Percentiles rank a stretch among this genome's conserved stretches.
Evolutionary conservation across 2,329 filamentous ascomycete genomes (phyloP).

Genomic region (Sphaerostilbella broomeana): DNA sequence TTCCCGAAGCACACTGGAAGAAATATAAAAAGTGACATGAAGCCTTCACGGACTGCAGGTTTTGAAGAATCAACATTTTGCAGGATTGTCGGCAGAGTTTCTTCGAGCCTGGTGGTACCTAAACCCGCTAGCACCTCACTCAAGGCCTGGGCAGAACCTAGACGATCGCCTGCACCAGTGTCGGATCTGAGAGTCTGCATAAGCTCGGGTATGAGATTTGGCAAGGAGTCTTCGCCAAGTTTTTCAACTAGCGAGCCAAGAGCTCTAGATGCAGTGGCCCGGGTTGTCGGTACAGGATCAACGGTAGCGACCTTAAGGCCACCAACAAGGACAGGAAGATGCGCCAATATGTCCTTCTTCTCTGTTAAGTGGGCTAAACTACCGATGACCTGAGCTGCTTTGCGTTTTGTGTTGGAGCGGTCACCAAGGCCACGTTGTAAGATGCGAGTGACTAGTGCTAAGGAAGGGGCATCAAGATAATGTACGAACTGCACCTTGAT

Average conservation of each 20-base stretch:
- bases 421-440: slow-evolving; percentile 87
- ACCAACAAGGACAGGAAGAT: slow-evolving; percentile 86
- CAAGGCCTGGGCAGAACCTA: slow-evolving; percentile 93
- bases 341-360: slow-evolving; percentile 83
- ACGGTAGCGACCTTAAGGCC: slow-evolving; percentile 85
- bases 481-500: slow-evolving; percentile 99
- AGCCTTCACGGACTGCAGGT: slow-evolving; percentile 86
- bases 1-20: slow-evolving; percentile 98
- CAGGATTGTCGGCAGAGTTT: slow-evolving; percentile 90
- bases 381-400: slow-evolving; percentile 94
- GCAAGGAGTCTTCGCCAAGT: slow-evolving; percentile 90
- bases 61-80: slow-evolving; percentile 94
- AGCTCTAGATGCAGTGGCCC: slow-evolving; percentile 92
- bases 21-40: slow-evolving; percentile 99
- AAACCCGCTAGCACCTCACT: slow-evolving; percentile 93
- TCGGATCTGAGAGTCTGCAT: slow-evolving; percentile 98
- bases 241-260: slow-evolving; percentile 97
- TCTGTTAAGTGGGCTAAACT: slow-evolving; percentile 96
- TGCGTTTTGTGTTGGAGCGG: slow-evolving; percentile 89
- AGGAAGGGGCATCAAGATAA: slow-evolving; percentile 93
- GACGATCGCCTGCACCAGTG: slow-evolving; percentile 87
- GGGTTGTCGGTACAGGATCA: slow-evolving; percentile 91
- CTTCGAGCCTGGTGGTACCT: slow-evolving; percentile 85
- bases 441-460: slow-evolving; percentile 91
- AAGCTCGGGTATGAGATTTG: slow-evolving; percentile 92